Conservation (phyloP, 331 rosid species). For the Erythrophleum ivorense region DNA sequence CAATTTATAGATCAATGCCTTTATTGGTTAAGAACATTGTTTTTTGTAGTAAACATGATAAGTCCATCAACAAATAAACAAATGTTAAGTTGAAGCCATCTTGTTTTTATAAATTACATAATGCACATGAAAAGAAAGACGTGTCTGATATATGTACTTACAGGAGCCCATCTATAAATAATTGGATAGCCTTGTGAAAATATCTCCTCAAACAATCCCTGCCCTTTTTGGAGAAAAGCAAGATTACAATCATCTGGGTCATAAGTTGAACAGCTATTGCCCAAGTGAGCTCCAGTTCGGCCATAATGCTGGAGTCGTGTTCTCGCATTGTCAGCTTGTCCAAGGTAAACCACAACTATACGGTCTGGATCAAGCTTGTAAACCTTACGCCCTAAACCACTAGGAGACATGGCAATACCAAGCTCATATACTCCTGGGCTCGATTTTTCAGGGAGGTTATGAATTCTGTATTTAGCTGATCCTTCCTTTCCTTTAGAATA, state of each 20-base stretch:
- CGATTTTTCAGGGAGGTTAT: conserved; percentile 63
- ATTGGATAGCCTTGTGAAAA: conserved; percentile 66
- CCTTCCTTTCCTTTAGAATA: conserved; percentile 72
- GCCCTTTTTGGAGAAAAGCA: conserved; percentile 48
- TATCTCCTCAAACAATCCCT: conserved; percentile 65
- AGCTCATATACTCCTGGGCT: conserved; percentile 85
- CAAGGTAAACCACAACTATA: conserved; percentile 70
- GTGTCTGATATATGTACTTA: conserved; percentile 48
- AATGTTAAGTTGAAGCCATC: neutral
- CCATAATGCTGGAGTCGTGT: conserved; percentile 76
- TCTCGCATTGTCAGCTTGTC: conserved; percentile 81
- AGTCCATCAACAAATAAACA: neutral
- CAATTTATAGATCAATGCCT: neutral
- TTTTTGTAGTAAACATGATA: neutral
- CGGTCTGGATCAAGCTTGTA: conserved; percentile 51
- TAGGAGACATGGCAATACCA: conserved; percentile 54
- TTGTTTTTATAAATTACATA: conserved; percentile 2
- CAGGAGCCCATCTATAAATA: conserved; percentile 89
- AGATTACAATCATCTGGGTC: conserved; percentile 13
- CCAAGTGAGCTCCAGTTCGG: conserved; percentile 77
- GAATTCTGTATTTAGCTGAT: conserved; percentile 70
- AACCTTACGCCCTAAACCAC: conserved; percentile 56
- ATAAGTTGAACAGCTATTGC: conserved; percentile 30
- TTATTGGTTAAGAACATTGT: neutral
- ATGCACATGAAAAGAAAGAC: conserved; percentile 4